phyloP scores from a whole-genome alignment of 2,329 filamentous ascomycete genomes.

The Alternaria gaisen region DNA sequence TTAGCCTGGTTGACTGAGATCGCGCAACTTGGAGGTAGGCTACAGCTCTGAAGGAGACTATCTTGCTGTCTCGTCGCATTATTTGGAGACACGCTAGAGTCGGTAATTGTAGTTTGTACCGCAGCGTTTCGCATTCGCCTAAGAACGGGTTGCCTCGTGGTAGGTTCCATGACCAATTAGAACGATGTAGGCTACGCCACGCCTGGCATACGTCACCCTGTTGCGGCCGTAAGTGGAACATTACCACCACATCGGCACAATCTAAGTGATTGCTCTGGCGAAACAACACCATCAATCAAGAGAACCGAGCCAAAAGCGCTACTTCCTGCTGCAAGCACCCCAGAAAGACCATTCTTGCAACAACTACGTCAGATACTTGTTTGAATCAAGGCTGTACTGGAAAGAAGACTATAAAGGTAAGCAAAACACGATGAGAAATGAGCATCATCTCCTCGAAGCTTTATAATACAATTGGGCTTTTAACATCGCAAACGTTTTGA shows the following conservation, averaged over 20 bases:
- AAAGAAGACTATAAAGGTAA: background rate
- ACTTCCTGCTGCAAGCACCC: background rate
- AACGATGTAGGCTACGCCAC: conserved; percentile 6
- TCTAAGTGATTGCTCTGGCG: background rate
- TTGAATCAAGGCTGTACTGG: background rate
- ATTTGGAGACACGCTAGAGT: background rate
- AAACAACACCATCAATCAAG: background rate
- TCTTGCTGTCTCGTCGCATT: background rate
- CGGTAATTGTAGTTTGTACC: background rate
- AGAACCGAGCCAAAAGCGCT: background rate
- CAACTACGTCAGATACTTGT: background rate
- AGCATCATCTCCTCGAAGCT: background rate
- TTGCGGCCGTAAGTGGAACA: conserved; percentile 4
- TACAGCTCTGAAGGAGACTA: background rate
- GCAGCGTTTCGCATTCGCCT: conserved; percentile 1
- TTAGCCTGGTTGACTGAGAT: background rate
- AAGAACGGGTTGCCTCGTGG: background rate
- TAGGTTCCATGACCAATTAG: conserved; percentile 4
- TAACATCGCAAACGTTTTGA: background rate
- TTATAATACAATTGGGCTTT: background rate
- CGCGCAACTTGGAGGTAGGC: background rate
- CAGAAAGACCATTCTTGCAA: background rate
- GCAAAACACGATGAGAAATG: background rate
- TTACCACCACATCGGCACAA: background rate
- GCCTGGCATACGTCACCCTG: conserved; percentile 11